Evolutionary conservation across 2,329 filamentous ascomycete species (phyloP).

Genomic region (Exophiala phaeomuriformis): DNA sequence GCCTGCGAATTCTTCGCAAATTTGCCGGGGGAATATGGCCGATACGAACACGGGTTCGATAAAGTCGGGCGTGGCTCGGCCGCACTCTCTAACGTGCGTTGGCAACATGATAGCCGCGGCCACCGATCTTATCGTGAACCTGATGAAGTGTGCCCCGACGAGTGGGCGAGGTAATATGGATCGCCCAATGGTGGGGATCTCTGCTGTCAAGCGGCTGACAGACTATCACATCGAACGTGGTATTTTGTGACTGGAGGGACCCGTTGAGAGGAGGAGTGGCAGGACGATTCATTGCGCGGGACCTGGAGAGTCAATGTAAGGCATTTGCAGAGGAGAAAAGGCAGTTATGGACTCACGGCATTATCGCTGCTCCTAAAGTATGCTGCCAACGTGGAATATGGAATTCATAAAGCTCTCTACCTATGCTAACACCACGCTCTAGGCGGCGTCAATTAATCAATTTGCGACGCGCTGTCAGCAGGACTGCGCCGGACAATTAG

Average conservation of each 20-base stretch:
- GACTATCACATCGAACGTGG: neutral
- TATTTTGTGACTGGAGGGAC: neutral
- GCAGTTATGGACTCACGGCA: neutral
- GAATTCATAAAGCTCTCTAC: no score
- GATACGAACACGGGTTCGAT: neutral
- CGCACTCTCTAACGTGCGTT: neutral
- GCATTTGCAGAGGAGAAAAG: neutral
- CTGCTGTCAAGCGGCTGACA: neutral
- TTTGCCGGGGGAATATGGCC: neutral
- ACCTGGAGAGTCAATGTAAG: neutral
- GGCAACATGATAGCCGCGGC: neutral
- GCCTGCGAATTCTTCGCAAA: neutral
- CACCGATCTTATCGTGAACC: constrained; percentile 1
- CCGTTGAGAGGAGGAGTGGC: neutral
- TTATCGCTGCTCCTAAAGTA: neutral
- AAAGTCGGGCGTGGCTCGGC: constrained; percentile 1
- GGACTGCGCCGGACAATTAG: no score
- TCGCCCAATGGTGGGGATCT: neutral
- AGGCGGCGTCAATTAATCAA: no score
- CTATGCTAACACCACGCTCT: no score
- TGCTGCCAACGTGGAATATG: no score
- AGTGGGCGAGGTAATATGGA: neutral
- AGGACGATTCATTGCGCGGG: neutral
- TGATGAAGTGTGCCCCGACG: neutral
- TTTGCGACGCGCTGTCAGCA: no score